A percentile compares a stretch with the other conserved stretches of the same genome.
Evolutionary conservation across 305 asterid genomes (phyloP).

Genomic region (Ruellia speciosa): DNA sequence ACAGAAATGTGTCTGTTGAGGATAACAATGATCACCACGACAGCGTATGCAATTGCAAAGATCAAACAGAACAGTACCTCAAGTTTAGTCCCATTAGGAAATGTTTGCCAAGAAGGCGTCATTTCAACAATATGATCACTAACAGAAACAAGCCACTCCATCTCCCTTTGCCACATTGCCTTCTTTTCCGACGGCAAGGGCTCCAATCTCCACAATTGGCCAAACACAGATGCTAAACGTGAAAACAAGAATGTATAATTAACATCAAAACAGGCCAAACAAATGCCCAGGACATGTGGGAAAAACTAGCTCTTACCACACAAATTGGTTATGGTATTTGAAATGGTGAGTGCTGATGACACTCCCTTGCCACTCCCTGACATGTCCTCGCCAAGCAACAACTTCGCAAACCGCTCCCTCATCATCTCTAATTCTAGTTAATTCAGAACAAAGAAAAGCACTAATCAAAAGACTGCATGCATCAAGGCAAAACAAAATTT

Average conservation of each 20-base stretch:
- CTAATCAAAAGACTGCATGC: too few relatives aligned
- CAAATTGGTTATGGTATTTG: slow-evolving; percentile 84
- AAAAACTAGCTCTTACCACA: too few relatives aligned
- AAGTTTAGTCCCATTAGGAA: slow-evolving; percentile 74
- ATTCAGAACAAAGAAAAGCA: slow-evolving; percentile 1
- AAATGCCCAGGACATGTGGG: too few relatives aligned
- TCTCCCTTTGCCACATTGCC: slow-evolving; percentile 80
- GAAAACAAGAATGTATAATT: not conserved
- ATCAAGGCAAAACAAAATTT: too few relatives aligned
- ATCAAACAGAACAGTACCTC: too few relatives aligned
- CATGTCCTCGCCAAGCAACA: slow-evolving; percentile 97
- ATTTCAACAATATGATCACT: slow-evolving; percentile 77
- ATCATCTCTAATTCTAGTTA: slow-evolving; percentile 64
- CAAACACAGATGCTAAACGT: slow-evolving; percentile 84
- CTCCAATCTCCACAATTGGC: slow-evolving; percentile 92
- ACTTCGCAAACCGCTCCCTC: slow-evolving; percentile 78
- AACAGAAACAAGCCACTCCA: slow-evolving; percentile 77
- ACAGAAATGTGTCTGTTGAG: too few relatives aligned
- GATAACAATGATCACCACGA: too few relatives aligned
- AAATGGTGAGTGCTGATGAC: slow-evolving; percentile 74
- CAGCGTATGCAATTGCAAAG: too few relatives aligned
- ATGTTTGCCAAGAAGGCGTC: slow-evolving; percentile 74
- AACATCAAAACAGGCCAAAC: too few relatives aligned
- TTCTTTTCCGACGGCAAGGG: slow-evolving; percentile 71
- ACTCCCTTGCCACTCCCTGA: slow-evolving; percentile 97